Conservation (phyloP, 2,329 filamentous ascomycete species). For the Beauveria bassiana region DNA sequence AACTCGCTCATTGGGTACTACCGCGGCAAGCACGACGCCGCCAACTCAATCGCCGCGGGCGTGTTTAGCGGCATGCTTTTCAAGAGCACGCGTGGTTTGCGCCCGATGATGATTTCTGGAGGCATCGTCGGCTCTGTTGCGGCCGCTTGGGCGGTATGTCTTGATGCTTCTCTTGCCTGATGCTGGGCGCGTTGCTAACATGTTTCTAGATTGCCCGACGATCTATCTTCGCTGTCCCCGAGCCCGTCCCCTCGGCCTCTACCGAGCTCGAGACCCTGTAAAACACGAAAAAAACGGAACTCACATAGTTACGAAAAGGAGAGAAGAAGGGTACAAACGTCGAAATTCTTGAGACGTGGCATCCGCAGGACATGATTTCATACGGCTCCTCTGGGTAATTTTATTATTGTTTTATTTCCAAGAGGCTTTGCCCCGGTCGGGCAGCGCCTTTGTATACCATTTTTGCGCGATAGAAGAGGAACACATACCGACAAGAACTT, state of each 20-base stretch:
- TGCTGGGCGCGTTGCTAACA: neutral
- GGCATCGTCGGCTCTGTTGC: constrained; percentile 82
- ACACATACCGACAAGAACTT: neutral
- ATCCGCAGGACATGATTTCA: neutral
- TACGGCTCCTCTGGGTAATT: neutral
- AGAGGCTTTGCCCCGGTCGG: neutral
- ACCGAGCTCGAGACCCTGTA: constrained; percentile 12
- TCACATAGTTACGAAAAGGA: neutral
- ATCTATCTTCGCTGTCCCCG: constrained; percentile 34
- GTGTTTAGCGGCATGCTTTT: constrained; percentile 87
- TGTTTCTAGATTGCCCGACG: constrained; percentile 28
- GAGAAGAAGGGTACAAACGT: neutral
- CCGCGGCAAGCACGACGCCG: constrained; percentile 79
- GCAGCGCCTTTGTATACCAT: constrained; percentile 2
- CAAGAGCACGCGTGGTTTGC: constrained; percentile 85
- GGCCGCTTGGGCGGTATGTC: constrained; percentile 81
- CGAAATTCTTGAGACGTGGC: neutral
- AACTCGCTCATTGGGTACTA: constrained; percentile 76
- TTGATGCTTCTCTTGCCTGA: constrained; percentile 1
- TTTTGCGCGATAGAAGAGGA: constrained; percentile 2
- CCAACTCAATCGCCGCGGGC: constrained; percentile 82
- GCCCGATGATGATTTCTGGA: constrained; percentile 91
- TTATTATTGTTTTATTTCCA: constrained; percentile 3
- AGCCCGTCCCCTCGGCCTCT: constrained; percentile 18
- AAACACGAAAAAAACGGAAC: neutral